These are phyloP conservation scores for Raffaelea albimanens DNA, from an alignment of 2,329 filamentous ascomycete species.

Conservation along the genomic window DNA sequence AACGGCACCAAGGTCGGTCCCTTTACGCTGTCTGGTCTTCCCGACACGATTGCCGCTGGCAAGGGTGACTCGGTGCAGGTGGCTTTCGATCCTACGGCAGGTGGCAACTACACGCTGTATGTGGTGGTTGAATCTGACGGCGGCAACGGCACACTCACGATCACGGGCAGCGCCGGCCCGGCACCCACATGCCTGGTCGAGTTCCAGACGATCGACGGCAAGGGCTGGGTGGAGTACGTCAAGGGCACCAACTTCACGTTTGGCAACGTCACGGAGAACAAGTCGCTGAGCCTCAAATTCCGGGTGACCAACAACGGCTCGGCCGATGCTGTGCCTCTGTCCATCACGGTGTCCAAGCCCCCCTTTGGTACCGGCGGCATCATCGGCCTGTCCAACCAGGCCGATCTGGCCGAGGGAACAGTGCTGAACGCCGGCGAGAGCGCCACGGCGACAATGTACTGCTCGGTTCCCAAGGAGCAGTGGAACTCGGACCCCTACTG, in stretches of 20 bases:
- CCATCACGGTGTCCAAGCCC: constrained; percentile 51
- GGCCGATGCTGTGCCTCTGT: constrained; percentile 38
- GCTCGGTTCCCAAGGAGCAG: constrained; percentile 45
- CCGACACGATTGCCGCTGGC: constrained; percentile 31
- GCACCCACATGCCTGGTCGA: constrained; percentile 40
- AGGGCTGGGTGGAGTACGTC: constrained; percentile 38
- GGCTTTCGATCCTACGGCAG: constrained; percentile 33
- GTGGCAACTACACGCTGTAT: constrained; percentile 40
- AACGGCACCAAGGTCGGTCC: constrained; percentile 30
- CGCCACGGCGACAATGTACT: constrained; percentile 42
- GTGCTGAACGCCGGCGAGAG: constrained; percentile 38
- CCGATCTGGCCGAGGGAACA: constrained; percentile 49
- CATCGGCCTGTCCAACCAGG: constrained; percentile 42
- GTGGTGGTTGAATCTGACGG: constrained; percentile 37
- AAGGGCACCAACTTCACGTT: constrained; percentile 38
- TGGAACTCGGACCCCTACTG: constrained; percentile 44
- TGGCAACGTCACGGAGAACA: constrained; percentile 45
- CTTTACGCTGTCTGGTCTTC: constrained; percentile 39
- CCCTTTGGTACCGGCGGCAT: constrained; percentile 47
- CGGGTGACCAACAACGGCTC: constrained; percentile 45
- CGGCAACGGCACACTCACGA: constrained; percentile 35
- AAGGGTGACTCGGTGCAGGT: constrained; percentile 29
- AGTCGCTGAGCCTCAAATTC: constrained; percentile 35
- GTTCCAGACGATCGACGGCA: constrained; percentile 42
- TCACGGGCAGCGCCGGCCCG: constrained; percentile 39